Conservation (phyloP, 1,139 yeast species). For the Geotrichum bryndzae region DNA sequence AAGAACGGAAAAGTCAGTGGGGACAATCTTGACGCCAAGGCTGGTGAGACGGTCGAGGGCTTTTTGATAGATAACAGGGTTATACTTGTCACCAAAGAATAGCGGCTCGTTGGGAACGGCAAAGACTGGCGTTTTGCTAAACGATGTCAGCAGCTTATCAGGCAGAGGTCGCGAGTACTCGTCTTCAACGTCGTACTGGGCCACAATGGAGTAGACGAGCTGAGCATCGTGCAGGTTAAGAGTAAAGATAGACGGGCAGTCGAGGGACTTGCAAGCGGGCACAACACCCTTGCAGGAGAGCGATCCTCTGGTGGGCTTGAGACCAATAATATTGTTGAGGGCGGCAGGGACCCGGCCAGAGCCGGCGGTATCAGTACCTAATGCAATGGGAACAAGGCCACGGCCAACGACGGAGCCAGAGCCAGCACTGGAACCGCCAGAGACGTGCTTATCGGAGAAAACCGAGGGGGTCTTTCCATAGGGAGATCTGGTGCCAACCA, state of each 20-base stretch:
- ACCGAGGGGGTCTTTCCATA: slow-evolving; percentile 83
- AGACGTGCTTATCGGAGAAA: slow-evolving; percentile 66
- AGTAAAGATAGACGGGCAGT: slow-evolving; percentile 83
- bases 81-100: slow-evolving; percentile 78
- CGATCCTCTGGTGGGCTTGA: slow-evolving; percentile 86
- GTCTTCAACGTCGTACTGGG: slow-evolving; percentile 68
- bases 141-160: slow-evolving; percentile 52
- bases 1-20: slow-evolving; percentile 66
- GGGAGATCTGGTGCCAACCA: slow-evolving; percentile 92
- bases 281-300: slow-evolving; percentile 84
- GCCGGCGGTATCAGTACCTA: slow-evolving; percentile 99
- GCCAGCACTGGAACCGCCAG: slow-evolving; percentile 97
- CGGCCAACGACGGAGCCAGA: slow-evolving; percentile 84
- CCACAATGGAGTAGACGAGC: slow-evolving; percentile 59
- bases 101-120: slow-evolving; percentile 68
- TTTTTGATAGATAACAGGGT: slow-evolving; percentile 57
- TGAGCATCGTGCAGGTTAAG: slow-evolving; percentile 79
- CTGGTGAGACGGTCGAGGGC: slow-evolving; percentile 55
- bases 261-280: slow-evolving; percentile 95
- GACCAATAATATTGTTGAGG: slow-evolving; percentile 80
- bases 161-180: slow-evolving; percentile 78
- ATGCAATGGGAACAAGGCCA: slow-evolving; percentile 79
- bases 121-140: slow-evolving; percentile 53
- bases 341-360: slow-evolving; percentile 98
- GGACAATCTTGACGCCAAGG: slow-evolving; percentile 53